Conservation (phyloP, 192 early-diverging fungal genomes). For the Coemansia sp. region DNA sequence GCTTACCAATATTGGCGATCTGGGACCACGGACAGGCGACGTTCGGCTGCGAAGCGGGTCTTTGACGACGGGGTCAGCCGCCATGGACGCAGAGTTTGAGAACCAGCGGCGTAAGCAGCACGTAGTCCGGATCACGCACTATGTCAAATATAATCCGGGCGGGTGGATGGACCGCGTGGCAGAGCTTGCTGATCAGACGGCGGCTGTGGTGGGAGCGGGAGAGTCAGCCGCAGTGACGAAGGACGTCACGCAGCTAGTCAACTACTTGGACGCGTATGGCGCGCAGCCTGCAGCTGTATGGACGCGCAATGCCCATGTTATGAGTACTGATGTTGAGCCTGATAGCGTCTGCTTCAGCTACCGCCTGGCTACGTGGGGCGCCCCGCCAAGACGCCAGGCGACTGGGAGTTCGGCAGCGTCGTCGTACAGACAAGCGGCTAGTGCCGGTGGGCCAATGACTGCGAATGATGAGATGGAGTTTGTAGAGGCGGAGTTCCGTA, state of each 20-base stretch:
- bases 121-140: conserved; percentile 38
- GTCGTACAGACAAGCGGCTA: neutral
- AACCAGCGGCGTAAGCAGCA: conserved; percentile 40
- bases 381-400: neutral
- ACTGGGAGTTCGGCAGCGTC: conserved; percentile 20
- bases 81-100: conserved; percentile 36
- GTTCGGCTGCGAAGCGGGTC: conserved; percentile 21
- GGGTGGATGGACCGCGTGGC: conserved; percentile 43
- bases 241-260: conserved; percentile 14
- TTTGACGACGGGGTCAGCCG: conserved; percentile 33
- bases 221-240: conserved; percentile 17
- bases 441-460: neutral
- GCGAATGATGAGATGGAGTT: conserved; percentile 11
- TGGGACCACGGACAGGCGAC: neutral
- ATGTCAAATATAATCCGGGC: conserved; percentile 35
- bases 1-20: conserved; percentile 5
- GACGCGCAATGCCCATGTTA: conserved; percentile 37
- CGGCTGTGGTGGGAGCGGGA: conserved; percentile 3
- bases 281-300: conserved; percentile 39
- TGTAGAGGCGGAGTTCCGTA: conserved; percentile 41
- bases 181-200: conserved; percentile 11
- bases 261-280: conserved; percentile 27
- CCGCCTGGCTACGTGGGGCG: conserved; percentile 27
- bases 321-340: neutral
- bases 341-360: conserved; percentile 24